A percentile compares a stretch with the other conserved stretches of the same genome.
Conservation (phyloP, 345 rosid species). For the Iberis pinnata region DNA sequence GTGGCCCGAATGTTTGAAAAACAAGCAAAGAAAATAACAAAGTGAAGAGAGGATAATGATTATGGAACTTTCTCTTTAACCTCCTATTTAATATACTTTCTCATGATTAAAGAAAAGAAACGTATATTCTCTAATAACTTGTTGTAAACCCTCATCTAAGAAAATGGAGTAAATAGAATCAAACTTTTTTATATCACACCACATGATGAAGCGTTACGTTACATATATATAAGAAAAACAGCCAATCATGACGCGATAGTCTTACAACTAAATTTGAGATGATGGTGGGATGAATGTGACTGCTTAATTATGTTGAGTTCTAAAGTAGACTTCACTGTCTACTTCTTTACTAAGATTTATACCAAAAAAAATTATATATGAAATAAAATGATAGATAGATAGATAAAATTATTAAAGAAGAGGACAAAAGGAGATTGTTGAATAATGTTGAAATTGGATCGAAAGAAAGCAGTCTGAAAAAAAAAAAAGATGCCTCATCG, state of each 20-base stretch:
- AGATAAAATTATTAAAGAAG: constrained; percentile 21
- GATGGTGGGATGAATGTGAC: too few relatives aligned
- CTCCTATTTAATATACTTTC: constrained; percentile 34
- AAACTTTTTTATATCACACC: constrained; percentile 16
- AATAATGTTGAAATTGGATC: constrained; percentile 49
- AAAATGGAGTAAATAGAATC: constrained; percentile 15
- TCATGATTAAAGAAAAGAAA: constrained; percentile 13
- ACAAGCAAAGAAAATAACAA: constrained; percentile 44
- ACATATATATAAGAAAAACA: constrained; percentile 9
- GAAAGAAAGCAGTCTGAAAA: constrained; percentile 37
- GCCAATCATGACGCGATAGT: too few relatives aligned
- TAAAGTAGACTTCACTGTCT: constrained; percentile 6
- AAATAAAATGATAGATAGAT: neutral
- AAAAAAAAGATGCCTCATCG: constrained; percentile 53
- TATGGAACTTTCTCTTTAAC: constrained; percentile 46
- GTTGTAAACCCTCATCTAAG: constrained; percentile 14
- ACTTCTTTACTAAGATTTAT: constrained; percentile 12
- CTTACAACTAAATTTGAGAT: too few relatives aligned
- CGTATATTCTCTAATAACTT: constrained; percentile 29
- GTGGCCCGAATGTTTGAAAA: constrained; percentile 54
- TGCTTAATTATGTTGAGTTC: too few relatives aligned
- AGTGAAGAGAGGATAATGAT: constrained; percentile 36
- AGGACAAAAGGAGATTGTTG: constrained; percentile 62
- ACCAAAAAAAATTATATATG: neutral
- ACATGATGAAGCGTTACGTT: constrained; percentile 22